A percentile compares a stretch with the other conserved stretches of the same genome.
These are phyloP conservation scores for Sesbania bispinosa DNA, from an alignment of 306 rosid species.

Conservation along the genomic window DNA sequence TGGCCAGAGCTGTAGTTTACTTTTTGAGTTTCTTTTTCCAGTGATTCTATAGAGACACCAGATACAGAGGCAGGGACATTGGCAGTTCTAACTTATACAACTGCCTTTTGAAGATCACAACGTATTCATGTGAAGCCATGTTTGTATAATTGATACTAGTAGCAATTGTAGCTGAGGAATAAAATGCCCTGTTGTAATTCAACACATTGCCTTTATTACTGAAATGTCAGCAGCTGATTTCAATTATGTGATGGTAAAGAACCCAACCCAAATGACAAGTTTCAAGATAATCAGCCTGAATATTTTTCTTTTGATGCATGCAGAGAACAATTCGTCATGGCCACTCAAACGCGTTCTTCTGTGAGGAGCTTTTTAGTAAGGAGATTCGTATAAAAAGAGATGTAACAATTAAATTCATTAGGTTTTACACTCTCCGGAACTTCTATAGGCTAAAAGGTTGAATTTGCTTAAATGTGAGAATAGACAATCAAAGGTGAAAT, in stretches of 20 bases:
- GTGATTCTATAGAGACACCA: constrained; percentile 12
- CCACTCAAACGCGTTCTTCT: background rate
- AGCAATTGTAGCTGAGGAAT: constrained; percentile 27
- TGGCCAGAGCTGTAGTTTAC: constrained; percentile 21
- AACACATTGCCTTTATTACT: background rate
- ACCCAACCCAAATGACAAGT: background rate
- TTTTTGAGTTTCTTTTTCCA: constrained; percentile 1
- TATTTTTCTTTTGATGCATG: background rate
- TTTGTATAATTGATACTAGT: constrained; percentile 25
- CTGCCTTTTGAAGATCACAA: background rate
- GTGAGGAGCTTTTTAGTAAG: background rate
- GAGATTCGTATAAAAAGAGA: background rate
- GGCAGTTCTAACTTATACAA: constrained; percentile 23
- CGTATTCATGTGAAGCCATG: constrained; percentile 8
- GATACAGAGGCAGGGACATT: constrained; percentile 5
- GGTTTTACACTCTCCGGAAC: too few species aligned
- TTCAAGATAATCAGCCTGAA: background rate
- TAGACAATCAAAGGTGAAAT: background rate
- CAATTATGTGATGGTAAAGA: background rate
- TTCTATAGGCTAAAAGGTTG: background rate
- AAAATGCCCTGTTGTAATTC: constrained; percentile 4
- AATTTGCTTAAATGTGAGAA: background rate
- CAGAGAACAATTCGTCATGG: background rate
- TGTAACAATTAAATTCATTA: background rate
- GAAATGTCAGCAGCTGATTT: background rate